A percentile compares a stretch with the other conserved stretches of the same genome.
phyloP scores from a whole-genome alignment of 129 eudicot species.

The Erigeron canadensis region DNA sequence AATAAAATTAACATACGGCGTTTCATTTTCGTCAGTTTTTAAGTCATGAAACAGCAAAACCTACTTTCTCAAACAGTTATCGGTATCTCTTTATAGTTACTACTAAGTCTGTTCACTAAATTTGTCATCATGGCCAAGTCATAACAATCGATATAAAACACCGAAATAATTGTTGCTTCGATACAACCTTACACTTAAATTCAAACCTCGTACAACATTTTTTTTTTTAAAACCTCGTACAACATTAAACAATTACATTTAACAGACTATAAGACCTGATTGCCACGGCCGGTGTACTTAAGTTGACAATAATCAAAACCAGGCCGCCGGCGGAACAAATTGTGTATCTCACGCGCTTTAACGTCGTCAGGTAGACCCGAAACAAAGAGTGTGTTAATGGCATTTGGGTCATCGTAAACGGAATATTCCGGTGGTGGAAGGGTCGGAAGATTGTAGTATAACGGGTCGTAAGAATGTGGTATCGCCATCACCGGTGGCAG shows the following conservation, averaged over 20 bases:
- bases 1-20: too few species aligned
- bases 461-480: constrained; percentile 58
- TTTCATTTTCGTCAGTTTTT: not conserved
- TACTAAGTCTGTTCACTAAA: not conserved
- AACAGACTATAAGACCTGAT: constrained; percentile 75
- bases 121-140: not conserved
- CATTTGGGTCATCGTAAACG: constrained; percentile 46
- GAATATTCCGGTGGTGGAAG: constrained; percentile 27
- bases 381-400: constrained; percentile 78
- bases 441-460: constrained; percentile 43
- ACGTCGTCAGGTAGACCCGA: constrained; percentile 96
- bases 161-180: not conserved
- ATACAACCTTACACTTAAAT: not conserved
- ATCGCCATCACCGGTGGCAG: constrained; percentile 40
- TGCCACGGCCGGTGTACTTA: constrained; percentile 91
- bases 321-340: constrained; percentile 83
- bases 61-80: not conserved
- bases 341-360: constrained; percentile 92
- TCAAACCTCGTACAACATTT: not conserved
- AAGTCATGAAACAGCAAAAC: not conserved
- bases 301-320: constrained; percentile 88
- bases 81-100: not conserved
- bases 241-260: too few species aligned
- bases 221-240: too few species aligned
- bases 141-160: not conserved